Conservation (phyloP, 257 asterid species). For the Nicotiana sylvestris region DNA sequence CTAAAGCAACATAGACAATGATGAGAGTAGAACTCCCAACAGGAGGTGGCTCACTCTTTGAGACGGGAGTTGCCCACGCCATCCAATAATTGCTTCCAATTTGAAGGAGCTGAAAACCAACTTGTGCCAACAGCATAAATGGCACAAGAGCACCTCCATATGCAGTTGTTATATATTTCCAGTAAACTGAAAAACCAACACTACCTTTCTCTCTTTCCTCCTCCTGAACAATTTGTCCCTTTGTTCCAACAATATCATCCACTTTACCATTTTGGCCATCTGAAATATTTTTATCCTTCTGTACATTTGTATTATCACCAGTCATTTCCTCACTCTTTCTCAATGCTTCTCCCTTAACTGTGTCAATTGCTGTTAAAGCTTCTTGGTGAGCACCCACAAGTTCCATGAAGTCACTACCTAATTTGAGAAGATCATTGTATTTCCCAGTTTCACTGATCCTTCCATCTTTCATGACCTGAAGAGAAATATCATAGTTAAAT, state of each 20-base stretch:
- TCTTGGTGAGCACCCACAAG: slow-evolving; percentile 88
- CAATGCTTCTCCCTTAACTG: slow-evolving; percentile 25
- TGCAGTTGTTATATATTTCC: slow-evolving; percentile 79
- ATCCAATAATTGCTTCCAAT: slow-evolving; percentile 96
- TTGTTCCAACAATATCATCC: slow-evolving; percentile 27
- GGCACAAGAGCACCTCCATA: slow-evolving; percentile 86
- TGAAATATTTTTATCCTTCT: slow-evolving; percentile 29
- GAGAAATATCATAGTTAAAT: not conserved
- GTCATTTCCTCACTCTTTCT: slow-evolving; percentile 22
- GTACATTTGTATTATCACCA: slow-evolving; percentile 20
- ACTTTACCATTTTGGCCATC: slow-evolving; percentile 27
- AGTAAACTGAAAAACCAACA: slow-evolving; percentile 67
- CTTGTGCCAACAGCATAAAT: slow-evolving; percentile 59
- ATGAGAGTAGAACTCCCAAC: slow-evolving; percentile 66
- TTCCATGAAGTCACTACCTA: slow-evolving; percentile 76
- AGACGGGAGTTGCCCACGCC: slow-evolving; percentile 98
- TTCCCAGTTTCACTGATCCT: slow-evolving; percentile 69
- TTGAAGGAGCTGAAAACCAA: slow-evolving; percentile 62
- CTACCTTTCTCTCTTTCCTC: slow-evolving; percentile 92
- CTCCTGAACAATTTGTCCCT: slow-evolving; percentile 79
- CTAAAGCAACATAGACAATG: slow-evolving; percentile 57
- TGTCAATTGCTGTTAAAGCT: slow-evolving; percentile 64
- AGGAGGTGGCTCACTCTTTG: slow-evolving; percentile 47
- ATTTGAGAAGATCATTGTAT: slow-evolving; percentile 61
- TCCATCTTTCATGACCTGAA: slow-evolving; percentile 87